phyloP scores from a whole-genome alignment of 2,329 filamentous ascomycete species.

The Aureobasidium sp. region DNA sequence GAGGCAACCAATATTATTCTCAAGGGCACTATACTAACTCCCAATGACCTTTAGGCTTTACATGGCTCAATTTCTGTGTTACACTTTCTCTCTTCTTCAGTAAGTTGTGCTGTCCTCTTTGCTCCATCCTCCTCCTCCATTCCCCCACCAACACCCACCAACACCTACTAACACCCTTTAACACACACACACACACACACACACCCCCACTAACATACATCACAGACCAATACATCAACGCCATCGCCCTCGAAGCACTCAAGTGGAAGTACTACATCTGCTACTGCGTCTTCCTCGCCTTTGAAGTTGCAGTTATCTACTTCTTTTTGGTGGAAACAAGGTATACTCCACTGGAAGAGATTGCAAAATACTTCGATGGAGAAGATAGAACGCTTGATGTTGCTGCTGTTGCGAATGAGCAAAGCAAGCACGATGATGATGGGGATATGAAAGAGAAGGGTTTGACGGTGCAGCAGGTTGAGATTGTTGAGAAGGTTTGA shows the following conservation, averaged over 20 bases:
- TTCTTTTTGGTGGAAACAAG: constrained; percentile 33
- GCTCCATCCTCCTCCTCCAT: too few relatives aligned
- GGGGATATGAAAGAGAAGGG: not conserved
- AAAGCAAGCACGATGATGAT: not conserved
- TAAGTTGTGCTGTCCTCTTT: not conserved
- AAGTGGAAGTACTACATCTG: constrained; percentile 21
- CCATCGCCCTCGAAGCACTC: constrained; percentile 21
- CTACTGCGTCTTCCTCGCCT: constrained; percentile 24
- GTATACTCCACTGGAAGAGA: constrained; percentile 36
- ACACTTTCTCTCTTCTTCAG: constrained; percentile 17
- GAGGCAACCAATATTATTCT: too few relatives aligned
- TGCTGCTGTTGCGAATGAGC: constrained; percentile 1
- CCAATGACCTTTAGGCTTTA: not conserved
- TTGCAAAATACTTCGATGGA: constrained; percentile 34
- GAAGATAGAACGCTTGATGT: not conserved
- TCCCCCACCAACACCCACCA: too few relatives aligned
- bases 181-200: too few relatives aligned
- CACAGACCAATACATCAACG: constrained; percentile 26
- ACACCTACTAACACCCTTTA: too few relatives aligned
- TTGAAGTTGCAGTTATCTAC: constrained; percentile 25
- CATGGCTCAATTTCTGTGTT: constrained; percentile 3
- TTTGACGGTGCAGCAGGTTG: not conserved
- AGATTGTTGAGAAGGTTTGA: not conserved
- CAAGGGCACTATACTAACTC: too few relatives aligned
- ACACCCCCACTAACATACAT: too few relatives aligned